Percentiles rank a stretch among this genome's conserved stretches.
Evolutionary conservation across 2,329 filamentous ascomycete genomes (phyloP).

Genomic region (Seiridium unicorne): DNA sequence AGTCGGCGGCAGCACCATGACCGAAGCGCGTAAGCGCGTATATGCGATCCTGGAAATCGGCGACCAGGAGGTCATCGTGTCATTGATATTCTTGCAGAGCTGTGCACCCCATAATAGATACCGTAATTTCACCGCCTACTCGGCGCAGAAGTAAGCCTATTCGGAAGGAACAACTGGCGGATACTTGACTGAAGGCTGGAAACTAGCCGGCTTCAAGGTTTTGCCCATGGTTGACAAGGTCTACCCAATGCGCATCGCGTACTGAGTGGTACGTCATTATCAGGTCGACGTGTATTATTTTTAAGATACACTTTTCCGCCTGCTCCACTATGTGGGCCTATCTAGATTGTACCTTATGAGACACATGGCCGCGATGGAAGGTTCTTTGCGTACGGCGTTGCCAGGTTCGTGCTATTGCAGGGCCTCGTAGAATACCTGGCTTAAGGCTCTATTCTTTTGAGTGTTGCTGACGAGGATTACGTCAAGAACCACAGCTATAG

Average conservation of each 20-base stretch:
- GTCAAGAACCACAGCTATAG: conserved; percentile 1
- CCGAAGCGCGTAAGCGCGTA: too few relatives aligned
- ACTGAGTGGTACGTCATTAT: conserved; percentile 60
- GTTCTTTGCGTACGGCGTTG: conserved; percentile 52
- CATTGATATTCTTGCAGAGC: conserved; percentile 44
- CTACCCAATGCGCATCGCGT: conserved; percentile 32
- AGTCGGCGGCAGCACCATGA: too few relatives aligned
- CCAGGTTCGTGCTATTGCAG: conserved; percentile 48
- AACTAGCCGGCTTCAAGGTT: conserved; percentile 58
- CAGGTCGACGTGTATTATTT: conserved; percentile 56
- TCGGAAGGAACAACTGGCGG: conserved; percentile 12
- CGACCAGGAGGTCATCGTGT: conserved; percentile 37
- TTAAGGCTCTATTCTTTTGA: neutral
- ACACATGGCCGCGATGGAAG: conserved; percentile 42
- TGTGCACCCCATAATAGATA: conserved; percentile 28
- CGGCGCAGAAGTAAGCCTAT: conserved; percentile 27
- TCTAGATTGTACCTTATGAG: conserved; percentile 49
- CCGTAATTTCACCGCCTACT: conserved; percentile 50
- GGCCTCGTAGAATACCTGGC: neutral
- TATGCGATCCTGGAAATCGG: too few relatives aligned
- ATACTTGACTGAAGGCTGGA: conserved; percentile 45
- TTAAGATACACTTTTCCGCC: conserved; percentile 51
- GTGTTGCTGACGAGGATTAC: neutral
- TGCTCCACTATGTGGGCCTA: conserved; percentile 50
- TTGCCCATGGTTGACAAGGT: conserved; percentile 53